Conservation (phyloP, 192 early-diverging fungal genomes). For the Rhizophlyctis rosea region DNA sequence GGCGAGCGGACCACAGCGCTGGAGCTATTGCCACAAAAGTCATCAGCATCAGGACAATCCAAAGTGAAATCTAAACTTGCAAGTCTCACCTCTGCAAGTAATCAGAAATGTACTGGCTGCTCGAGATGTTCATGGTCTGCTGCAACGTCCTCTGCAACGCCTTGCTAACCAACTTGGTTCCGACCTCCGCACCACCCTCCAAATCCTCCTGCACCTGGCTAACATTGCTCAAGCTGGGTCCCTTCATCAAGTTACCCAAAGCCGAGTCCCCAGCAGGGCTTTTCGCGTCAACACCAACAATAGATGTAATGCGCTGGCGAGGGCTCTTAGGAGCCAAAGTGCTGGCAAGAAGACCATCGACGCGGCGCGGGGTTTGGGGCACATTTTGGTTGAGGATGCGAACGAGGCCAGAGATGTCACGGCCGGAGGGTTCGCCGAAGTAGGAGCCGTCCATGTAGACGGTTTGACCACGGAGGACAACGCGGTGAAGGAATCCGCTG, state of each 20-base stretch:
- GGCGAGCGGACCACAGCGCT: conserved; percentile 64
- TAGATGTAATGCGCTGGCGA: not conserved
- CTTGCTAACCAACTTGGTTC: conserved; percentile 6
- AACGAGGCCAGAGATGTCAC: conserved; percentile 53
- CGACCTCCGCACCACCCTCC: conserved; percentile 22
- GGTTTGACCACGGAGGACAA: conserved; percentile 83
- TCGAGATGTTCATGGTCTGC: conserved; percentile 29
- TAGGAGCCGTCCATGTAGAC: conserved; percentile 80
- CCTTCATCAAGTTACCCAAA: conserved; percentile 21
- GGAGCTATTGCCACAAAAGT: conserved; percentile 25
- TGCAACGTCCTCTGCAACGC: conserved; percentile 16
- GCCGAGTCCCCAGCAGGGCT: conserved; percentile 4
- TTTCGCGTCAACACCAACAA: not conserved
- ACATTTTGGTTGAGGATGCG: conserved; percentile 31
- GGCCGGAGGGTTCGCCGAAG: conserved; percentile 45
- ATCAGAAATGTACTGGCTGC: conserved; percentile 39
- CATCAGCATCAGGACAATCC: too few species aligned
- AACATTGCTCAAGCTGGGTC: conserved; percentile 32
- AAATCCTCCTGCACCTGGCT: conserved; percentile 29
- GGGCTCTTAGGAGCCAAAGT: not conserved
- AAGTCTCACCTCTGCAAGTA: conserved; percentile 35
- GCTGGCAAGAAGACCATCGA: not conserved
- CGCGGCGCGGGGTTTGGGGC: conserved; percentile 3
- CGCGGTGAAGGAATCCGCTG: conserved; percentile 76
- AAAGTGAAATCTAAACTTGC: too few species aligned